Conservation (phyloP, 2,329 filamentous ascomycete genomes). For the Herpotrichia juniperi region DNA sequence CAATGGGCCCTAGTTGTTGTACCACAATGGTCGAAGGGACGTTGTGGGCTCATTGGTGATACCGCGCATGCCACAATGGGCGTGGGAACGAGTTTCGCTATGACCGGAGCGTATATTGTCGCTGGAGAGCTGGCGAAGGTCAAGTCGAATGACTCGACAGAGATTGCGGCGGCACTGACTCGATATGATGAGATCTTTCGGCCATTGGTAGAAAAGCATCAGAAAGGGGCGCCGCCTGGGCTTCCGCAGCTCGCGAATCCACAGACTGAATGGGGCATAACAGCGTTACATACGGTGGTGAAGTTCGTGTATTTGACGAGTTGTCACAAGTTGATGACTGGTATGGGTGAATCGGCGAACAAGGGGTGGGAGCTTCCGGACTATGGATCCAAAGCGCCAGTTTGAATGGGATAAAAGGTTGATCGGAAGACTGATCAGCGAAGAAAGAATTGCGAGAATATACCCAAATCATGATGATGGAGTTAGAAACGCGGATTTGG, state of each 20-base stretch:
- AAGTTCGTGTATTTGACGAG: conserved; percentile 11
- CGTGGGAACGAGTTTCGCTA: conserved; percentile 39
- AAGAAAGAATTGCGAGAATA: no score
- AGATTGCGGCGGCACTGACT: conserved; percentile 25
- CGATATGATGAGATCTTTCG: conserved; percentile 28
- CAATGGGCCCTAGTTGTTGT: conserved; percentile 39
- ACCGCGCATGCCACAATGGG: conserved; percentile 43
- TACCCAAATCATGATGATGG: no score
- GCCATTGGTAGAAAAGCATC: conserved; percentile 19
- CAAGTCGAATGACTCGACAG: conserved; percentile 7
- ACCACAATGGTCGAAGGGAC: conserved; percentile 32
- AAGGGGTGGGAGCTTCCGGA: conserved; percentile 19
- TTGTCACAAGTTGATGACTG: conserved; percentile 5
- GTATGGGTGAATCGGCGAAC: conserved; percentile 5
- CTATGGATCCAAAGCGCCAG: no score
- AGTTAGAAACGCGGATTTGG: no score
- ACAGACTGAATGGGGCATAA: conserved; percentile 35
- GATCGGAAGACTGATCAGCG: no score
- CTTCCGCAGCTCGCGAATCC: conserved; percentile 36
- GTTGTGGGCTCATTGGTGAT: conserved; percentile 40
- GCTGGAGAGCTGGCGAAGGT: conserved; percentile 44
- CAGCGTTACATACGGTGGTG: conserved; percentile 22
- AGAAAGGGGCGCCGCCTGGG: conserved; percentile 4
- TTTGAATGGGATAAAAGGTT: no score
- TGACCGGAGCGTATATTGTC: conserved; percentile 47